Base-by-base conservation (phyloP, 2,329 filamentous ascomycete species). In the Dactylellina sp. region DNA sequence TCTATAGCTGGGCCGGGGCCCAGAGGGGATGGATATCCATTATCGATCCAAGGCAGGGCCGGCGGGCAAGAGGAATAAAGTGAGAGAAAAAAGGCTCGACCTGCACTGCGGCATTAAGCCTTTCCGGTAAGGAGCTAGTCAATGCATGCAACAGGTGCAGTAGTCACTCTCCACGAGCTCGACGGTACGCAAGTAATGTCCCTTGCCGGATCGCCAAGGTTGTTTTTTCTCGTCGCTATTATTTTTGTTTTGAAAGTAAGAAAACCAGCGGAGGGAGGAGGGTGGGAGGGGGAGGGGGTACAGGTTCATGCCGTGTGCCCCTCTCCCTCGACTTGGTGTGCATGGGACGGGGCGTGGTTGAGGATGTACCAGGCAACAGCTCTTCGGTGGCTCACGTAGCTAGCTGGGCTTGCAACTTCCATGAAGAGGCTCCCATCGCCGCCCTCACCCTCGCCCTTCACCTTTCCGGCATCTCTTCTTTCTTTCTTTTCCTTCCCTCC, bases 151-250 rank as follows among this genome's bases (percentile, higher is more conserved):
- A 47, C 18, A 74, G 61, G 22, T 62, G 61, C 70, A 65, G 55
- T 61, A 57, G 70, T 60, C 70, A 74, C 55, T 64, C 60, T 57
- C 70, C 70, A 65, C 70, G 70, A 74, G 70, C 70, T 74, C 61
- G 55, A 74, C 25, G 24, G 20, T 53, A 63, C 61, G 53, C 60
- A 72, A 52, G 66, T 59, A 49, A 65, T 61, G 32, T 39, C 53
- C 68, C 61, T 60, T 62, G 61, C 70, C 49, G 40, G 70, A 70
- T 70, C 64, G 59, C 53, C 60, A 46, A 16, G 50, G 9, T 11
- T 28, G 32, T 28, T 44, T 18, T 44, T 39, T 44, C 25, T 46
- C 20, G 35, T 22, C 24, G 28, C 60, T 56, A 16, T 57, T 52
- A 60, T 72, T 52, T 57, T 35, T 64, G 52, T 56, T 61, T 53